A percentile compares a stretch with the other conserved stretches of the same genome.
Evolutionary conservation across 441 rosid species (phyloP).

Genomic region (Arabidopsis hybrid): DNA sequence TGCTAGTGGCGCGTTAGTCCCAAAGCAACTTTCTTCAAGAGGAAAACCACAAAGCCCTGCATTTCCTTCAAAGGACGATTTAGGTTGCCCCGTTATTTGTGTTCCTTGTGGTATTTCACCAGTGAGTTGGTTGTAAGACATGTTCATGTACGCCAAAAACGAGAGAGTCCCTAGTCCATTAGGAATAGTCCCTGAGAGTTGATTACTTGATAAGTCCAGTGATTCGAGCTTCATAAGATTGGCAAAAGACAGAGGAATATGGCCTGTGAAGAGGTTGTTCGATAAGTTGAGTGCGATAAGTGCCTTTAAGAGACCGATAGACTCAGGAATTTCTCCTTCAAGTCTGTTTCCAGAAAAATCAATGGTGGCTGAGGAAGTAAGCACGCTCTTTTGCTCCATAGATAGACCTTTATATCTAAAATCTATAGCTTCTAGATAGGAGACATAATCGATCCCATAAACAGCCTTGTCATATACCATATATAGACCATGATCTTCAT

Average conservation of each 20-base stretch:
- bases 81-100: slow-evolving; percentile 3
- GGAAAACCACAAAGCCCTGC: slow-evolving; percentile 26
- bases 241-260: neutral
- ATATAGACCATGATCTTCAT: neutral
- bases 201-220: slow-evolving; percentile 18
- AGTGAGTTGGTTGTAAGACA: slow-evolving; percentile 8
- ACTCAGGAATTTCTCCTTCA: slow-evolving; percentile 6
- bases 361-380: neutral
- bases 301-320: neutral
- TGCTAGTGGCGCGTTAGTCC: neutral
- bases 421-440: too few species aligned
- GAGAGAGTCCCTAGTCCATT: slow-evolving; percentile 16
- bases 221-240: neutral
- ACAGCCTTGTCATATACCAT: neutral
- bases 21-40: slow-evolving; percentile 24
- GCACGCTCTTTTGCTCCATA: neutral
- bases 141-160: slow-evolving; percentile 40
- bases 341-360: neutral
- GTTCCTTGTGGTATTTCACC: slow-evolving; percentile 35
- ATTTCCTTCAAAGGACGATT: slow-evolving; percentile 29
- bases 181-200: slow-evolving; percentile 46
- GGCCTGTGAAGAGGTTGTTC: neutral
- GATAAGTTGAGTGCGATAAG: slow-evolving; percentile 3
- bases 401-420: neutral
- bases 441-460: too few species aligned